phyloP scores from a whole-genome alignment of 306 rosid species.

The Sicyos baderoa region DNA sequence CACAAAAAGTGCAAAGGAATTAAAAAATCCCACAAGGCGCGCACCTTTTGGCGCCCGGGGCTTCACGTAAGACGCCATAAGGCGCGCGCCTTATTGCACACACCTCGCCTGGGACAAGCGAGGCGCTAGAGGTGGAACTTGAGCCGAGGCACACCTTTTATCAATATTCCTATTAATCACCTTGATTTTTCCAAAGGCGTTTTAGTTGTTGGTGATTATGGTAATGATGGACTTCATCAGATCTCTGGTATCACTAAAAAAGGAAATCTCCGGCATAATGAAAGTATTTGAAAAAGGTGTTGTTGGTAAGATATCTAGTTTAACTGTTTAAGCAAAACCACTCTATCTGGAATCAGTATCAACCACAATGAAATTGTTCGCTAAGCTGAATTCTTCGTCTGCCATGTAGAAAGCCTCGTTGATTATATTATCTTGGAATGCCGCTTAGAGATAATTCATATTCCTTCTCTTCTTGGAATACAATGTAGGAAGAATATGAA shows the following conservation, averaged over 20 bases:
- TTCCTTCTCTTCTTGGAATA: background rate
- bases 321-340: background rate
- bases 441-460: background rate
- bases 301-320: background rate
- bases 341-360: background rate
- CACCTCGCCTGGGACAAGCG: no score
- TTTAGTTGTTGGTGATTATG: background rate
- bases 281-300: background rate
- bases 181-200: background rate
- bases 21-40: no score
- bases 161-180: background rate
- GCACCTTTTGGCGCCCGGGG: no score
- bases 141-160: no score
- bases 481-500: background rate
- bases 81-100: no score
- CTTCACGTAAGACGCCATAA: no score
- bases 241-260: background rate
- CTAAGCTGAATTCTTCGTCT: background rate
- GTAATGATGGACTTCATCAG: background rate
- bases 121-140: no score
- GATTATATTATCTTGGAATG: background rate
- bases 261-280: background rate
- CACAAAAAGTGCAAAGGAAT: no score
- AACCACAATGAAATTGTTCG: background rate
- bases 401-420: background rate